Percentiles rank a stretch among this genome's conserved stretches.
phyloP scores from a whole-genome alignment of 2,329 filamentous ascomycete species.

The Pezicula rhizophila region DNA sequence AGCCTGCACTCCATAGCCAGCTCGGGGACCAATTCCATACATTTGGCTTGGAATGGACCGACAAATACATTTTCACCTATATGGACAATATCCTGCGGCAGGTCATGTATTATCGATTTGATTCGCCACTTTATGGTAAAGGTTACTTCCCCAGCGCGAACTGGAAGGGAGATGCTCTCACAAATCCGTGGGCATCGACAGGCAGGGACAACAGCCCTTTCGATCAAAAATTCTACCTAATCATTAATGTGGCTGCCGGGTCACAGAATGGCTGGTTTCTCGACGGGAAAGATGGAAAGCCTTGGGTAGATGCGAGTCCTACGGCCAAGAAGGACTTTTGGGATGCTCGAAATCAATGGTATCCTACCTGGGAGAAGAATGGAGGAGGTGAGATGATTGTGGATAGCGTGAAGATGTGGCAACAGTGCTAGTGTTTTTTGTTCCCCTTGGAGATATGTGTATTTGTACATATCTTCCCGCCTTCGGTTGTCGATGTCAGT shows the following conservation, averaged over 20 bases:
- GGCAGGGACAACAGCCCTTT: slow-evolving; percentile 38
- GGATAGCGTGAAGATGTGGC: slow-evolving; percentile 61
- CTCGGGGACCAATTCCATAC: slow-evolving; percentile 41
- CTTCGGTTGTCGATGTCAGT: too few species aligned
- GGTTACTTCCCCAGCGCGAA: slow-evolving; percentile 34
- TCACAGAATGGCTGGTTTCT: slow-evolving; percentile 42
- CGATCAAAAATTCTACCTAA: slow-evolving; percentile 45
- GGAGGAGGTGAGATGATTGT: slow-evolving; percentile 54
- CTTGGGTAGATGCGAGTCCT: slow-evolving; percentile 38
- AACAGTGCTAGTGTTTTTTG: slow-evolving; percentile 49
- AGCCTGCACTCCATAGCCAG: slow-evolving; percentile 30
- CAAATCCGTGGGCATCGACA: slow-evolving; percentile 38
- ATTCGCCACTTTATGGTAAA: slow-evolving; percentile 27
- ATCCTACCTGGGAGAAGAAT: slow-evolving; percentile 39
- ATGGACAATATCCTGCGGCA: slow-evolving; percentile 39
- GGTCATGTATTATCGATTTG: slow-evolving; percentile 29
- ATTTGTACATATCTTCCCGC: too few species aligned
- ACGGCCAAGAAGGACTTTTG: slow-evolving; percentile 37
- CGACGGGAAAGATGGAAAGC: slow-evolving; percentile 39
- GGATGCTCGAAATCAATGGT: slow-evolving; percentile 34
- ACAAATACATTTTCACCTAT: slow-evolving; percentile 47
- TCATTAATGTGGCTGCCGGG: slow-evolving; percentile 46
- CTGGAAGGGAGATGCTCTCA: slow-evolving; percentile 35
- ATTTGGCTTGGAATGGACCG: slow-evolving; percentile 46
- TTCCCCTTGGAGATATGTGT: too few species aligned